Conservation (phyloP, 495 filamentous ascomycete genomes). For the Jackrogersella minutella region DNA sequence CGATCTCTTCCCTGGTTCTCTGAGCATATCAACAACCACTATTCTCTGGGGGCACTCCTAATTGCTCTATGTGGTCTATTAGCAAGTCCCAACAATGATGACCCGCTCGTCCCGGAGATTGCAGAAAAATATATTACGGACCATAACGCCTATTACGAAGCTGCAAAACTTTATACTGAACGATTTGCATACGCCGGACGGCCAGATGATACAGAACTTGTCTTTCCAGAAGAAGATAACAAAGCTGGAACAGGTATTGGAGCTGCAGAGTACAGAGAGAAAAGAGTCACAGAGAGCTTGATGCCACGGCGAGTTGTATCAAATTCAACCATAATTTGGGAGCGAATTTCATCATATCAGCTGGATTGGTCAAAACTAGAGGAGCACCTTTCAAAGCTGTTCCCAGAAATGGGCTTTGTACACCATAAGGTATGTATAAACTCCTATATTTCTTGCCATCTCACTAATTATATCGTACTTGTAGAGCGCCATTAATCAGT, state of each 20-base stretch:
- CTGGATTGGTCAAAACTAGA: neutral
- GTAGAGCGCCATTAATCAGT: neutral
- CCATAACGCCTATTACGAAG: neutral
- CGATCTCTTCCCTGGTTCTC: constrained; percentile 4
- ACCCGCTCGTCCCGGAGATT: neutral
- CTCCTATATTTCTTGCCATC: neutral
- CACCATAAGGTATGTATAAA: neutral
- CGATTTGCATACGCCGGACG: neutral
- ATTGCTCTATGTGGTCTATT: constrained; percentile 1
- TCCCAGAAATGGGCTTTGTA: neutral
- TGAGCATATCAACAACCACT: constrained; percentile 4
- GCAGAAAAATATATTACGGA: constrained; percentile 4
- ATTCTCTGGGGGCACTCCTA: neutral
- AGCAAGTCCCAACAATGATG: constrained; percentile 1
- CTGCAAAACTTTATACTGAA: neutral
- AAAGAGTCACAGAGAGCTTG: neutral
- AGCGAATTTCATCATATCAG: neutral
- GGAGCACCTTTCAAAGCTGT: neutral
- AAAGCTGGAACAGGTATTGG: neutral
- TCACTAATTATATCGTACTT: neutral
- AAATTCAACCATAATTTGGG: neutral
- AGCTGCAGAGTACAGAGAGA: neutral
- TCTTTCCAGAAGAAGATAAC: neutral
- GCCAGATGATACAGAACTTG: neutral
- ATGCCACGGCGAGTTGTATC: neutral